Conservation (phyloP, 2,329 filamentous ascomycete species). For the Penicillium sp. region DNA sequence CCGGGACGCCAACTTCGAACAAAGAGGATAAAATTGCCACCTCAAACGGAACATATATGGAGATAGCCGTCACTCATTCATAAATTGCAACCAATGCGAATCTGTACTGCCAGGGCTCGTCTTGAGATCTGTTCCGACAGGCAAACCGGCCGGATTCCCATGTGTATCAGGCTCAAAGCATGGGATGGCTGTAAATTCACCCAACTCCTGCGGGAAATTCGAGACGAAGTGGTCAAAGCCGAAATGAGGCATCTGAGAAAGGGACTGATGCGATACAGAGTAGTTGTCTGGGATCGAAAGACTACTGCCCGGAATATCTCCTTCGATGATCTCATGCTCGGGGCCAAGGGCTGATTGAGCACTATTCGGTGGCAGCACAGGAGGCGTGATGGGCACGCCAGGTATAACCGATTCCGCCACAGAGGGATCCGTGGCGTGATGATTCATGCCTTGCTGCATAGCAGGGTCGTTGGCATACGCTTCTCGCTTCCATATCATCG, state of each 20-base stretch:
- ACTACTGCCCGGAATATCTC: constrained; percentile 24
- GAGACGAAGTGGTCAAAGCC: constrained; percentile 45
- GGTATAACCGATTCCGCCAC: constrained; percentile 20
- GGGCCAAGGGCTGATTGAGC: constrained; percentile 8
- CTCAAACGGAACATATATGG: constrained; percentile 3
- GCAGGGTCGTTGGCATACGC: constrained; percentile 14
- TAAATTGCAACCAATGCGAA: constrained; percentile 40
- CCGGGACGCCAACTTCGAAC: constrained; percentile 2
- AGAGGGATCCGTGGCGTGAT: constrained; percentile 12
- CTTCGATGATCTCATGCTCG: constrained; percentile 23
- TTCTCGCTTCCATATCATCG: constrained; percentile 30
- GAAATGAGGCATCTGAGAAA: constrained; percentile 37
- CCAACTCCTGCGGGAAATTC: constrained; percentile 44
- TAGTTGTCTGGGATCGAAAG: constrained; percentile 31
- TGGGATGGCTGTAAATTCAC: constrained; percentile 44
- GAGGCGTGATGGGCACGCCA: constrained; percentile 26
- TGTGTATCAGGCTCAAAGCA: constrained; percentile 41
- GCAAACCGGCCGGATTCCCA: constrained; percentile 14
- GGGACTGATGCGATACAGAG: constrained; percentile 30
- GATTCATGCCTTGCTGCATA: constrained; percentile 11
- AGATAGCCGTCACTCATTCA: constrained; percentile 29
- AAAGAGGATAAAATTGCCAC: constrained; percentile 9
- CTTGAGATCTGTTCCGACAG: constrained; percentile 29
- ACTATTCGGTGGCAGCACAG: constrained; percentile 8
- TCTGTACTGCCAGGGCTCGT: constrained; percentile 24